Conservation (phyloP, 192 early-diverging fungal genomes). For the Coemansia sp. region DNA sequence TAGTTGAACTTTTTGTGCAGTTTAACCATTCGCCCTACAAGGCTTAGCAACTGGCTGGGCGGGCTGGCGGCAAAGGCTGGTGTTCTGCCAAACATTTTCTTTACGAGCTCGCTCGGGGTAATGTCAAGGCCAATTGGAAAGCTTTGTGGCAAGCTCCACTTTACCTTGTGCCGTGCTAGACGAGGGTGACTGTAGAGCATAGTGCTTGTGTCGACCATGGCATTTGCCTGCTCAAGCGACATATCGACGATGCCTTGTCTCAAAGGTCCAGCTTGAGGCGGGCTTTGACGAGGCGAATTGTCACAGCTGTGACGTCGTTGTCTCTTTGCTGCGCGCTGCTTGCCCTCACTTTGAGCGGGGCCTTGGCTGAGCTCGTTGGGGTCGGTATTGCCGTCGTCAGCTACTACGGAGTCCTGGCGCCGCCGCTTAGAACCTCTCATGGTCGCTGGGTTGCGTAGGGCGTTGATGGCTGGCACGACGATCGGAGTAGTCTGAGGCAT, state of each 20-base stretch:
- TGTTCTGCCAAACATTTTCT: conserved; percentile 21
- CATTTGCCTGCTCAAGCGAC: conserved; percentile 11
- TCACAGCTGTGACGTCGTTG: neutral
- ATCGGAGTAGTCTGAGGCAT: conserved; percentile 19
- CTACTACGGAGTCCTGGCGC: neutral
- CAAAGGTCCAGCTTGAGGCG: neutral
- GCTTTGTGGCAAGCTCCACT: conserved; percentile 25
- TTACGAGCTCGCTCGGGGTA: conserved; percentile 15
- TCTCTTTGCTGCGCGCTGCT: neutral
- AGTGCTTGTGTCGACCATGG: conserved; percentile 16
- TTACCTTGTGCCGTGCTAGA: conserved; percentile 8
- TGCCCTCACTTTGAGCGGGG: neutral
- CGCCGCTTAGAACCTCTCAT: conserved; percentile 15
- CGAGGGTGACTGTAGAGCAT: conserved; percentile 41
- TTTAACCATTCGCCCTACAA: conserved; percentile 53
- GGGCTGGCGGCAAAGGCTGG: conserved; percentile 9
- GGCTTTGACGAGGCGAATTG: neutral
- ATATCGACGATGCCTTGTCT: neutral
- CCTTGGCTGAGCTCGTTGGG: neutral
- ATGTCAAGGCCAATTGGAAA: conserved; percentile 30
- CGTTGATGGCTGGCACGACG: conserved; percentile 5
- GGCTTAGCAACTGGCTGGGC: conserved; percentile 22
- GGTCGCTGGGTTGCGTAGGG: neutral
- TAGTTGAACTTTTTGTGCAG: conserved; percentile 52
- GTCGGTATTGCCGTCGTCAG: neutral